Evolutionary conservation across 2,329 filamentous ascomycete genomes (phyloP), one percentile per base, ranked within the genome.

Genomic region (Alternaria metachromatica): DNA sequence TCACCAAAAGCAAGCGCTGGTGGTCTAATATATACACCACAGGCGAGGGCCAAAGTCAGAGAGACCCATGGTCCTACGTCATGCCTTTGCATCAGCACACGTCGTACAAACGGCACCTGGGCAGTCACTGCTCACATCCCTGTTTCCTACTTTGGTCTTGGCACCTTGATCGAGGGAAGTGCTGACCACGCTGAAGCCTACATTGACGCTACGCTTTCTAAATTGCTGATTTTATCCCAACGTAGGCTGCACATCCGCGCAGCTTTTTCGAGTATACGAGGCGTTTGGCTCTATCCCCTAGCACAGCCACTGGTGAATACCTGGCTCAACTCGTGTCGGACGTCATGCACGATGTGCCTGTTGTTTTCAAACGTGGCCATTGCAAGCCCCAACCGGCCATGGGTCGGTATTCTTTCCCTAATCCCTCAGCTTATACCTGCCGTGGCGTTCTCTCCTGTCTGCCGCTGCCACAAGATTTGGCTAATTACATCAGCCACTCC

Each of bases 41-140:
- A 23, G 62, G 56, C 30, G 18, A 58, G 58, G 54, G 63, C 55
- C 63, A 57, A 54, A 67, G 61, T 60, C 60, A 55, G 56, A 69
- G 61, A 69, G 61, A n/a, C 58, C 57, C 45, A 45, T 59, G 30
- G 10, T 43, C 53, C 58, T 73, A 74, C 72, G 72, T 74, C 72
- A 74, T 69, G 55, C 11, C 55, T 10, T 25, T 53, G 55, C 43
- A 68, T 71, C 66, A 67, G 63, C 65, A 66, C 65, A 55, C 43
- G 66, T 68, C 62, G 63, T 64, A 70, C 67, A 65, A 67, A 69
- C 63, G 57, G 64, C 30, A 37, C 30, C 30, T 37, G 30, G 45
- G 15, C 28, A 49, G 25, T 37, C 41, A 58, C 44, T 37, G 26
- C 54, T 60, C 50, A 56, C 44, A 70, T 70, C 64, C 69, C 60